Percentiles rank a stretch among this genome's conserved stretches.
Conservation (phyloP, 2,329 filamentous ascomycete genomes). For the Rutstroemia sp. region DNA sequence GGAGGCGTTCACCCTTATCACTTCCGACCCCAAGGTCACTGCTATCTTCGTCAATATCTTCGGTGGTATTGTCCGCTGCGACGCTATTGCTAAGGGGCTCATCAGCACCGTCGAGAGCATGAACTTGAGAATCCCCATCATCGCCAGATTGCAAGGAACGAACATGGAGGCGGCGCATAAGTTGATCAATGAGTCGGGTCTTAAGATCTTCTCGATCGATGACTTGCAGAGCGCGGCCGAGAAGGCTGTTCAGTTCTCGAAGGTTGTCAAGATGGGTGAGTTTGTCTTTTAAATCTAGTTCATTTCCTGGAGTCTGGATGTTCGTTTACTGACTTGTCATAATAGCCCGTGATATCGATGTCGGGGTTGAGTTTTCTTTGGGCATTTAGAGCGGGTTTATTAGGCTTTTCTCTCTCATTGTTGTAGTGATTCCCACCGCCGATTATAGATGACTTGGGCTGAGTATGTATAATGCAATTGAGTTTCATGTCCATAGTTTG, state of each 20-base stretch:
- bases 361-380: constrained; percentile 89
- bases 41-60: constrained; percentile 99
- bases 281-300: constrained; percentile 20
- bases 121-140: constrained; percentile 94
- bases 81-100: constrained; percentile 92
- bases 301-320: background rate
- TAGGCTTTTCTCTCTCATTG: constrained; percentile 16
- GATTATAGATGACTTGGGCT: constrained; percentile 16
- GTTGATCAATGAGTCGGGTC: constrained; percentile 89
- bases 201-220: constrained; percentile 99
- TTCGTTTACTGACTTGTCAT: constrained; percentile 10
- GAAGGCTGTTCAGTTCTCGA: constrained; percentile 97
- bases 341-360: constrained; percentile 85
- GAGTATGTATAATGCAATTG: constrained; percentile 28
- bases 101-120: constrained; percentile 92
- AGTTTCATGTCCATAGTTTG: constrained; percentile 7
- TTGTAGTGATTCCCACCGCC: constrained; percentile 29
- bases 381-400: constrained; percentile 58
- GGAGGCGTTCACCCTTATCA: constrained; percentile 97
- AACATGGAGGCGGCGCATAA: constrained; percentile 95
- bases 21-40: constrained; percentile 93
- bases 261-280: constrained; percentile 96
- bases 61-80: constrained; percentile 95
- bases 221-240: constrained; percentile 95
- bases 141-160: constrained; percentile 94